Evolutionary conservation across 225 moss, liverwort and hornwort species (phyloP), one percentile per base, ranked within the genome.

Genomic region (Pleurozium schreberi): DNA sequence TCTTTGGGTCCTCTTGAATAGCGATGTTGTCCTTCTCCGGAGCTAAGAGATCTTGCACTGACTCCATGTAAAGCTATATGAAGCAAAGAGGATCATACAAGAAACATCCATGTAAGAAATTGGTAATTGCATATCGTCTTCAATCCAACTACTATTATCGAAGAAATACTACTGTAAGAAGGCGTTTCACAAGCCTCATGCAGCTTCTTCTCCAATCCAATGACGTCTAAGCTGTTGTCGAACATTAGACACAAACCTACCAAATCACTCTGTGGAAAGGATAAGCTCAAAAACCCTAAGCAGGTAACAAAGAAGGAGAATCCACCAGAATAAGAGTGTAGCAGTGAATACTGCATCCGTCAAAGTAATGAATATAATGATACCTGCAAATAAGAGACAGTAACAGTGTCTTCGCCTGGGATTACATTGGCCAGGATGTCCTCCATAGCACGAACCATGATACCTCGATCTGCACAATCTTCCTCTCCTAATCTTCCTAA

Each of bases 371-470:
- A 40, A 62, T 49, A 78, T 19, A 38, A 53, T 66, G 75, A 65
- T 68, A 97, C 96, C 95, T 97, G 97, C 89, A 99, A 95, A 87
- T 99, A 99, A 15, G 96, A 97, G 45, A 97, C 97, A 16, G 96
- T 96, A 25, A 97, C 95, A 53, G 95, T 93, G 85, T 99, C 98
- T 79, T 96, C 96, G 76, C 90, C 92, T 8, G 95, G 97, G 42
- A 90, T 91, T 61, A 97, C 88, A 86, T 91, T 95, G 65, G 95
- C 96, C 85, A 99, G 87, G 66, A 99, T 97, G 93, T 99, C 98
- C 91, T 97, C 97, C 96, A 99, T 92, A 22, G 97, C 96, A 43
- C 97, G 96, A 77, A 97, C 98, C 97, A 99, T 99, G 86, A 99
- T 99, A 74, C 98, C 96, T 86, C 97, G 94, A 89, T 99, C 95